Evolutionary conservation across 495 filamentous ascomycete species (phyloP).

Genomic region (Penicillium arizonense): DNA sequence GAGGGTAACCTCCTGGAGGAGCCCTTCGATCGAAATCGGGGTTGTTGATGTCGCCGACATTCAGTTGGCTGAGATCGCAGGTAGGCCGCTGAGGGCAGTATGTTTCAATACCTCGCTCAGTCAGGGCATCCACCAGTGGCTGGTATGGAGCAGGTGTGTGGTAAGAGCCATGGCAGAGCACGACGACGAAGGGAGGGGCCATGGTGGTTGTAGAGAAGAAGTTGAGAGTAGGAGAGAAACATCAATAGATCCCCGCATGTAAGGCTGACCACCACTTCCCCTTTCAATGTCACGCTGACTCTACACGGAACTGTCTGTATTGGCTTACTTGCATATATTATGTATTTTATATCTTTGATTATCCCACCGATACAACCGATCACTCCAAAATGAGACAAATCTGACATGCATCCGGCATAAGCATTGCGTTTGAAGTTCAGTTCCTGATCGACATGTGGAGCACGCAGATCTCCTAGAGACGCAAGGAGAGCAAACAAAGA

Average conservation of each 20-base stretch:
- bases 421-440: neutral
- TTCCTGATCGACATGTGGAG: neutral
- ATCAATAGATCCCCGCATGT: neutral
- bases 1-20: conserved; percentile 28
- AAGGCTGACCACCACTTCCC: neutral
- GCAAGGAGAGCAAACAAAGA: neutral
- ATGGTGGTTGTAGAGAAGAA: neutral
- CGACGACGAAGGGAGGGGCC: conserved; percentile 9
- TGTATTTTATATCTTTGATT: neutral
- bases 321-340: neutral
- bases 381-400: neutral
- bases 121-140: conserved; percentile 24
- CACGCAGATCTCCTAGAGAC: neutral
- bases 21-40: conserved; percentile 29
- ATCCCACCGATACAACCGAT: neutral
- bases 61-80: conserved; percentile 25
- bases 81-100: conserved; percentile 38
- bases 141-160: conserved; percentile 32
- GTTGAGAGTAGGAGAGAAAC: neutral
- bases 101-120: conserved; percentile 20
- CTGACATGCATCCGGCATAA: conserved; percentile 1
- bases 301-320: neutral
- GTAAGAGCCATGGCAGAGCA: conserved; percentile 36
- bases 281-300: too few relatives aligned
- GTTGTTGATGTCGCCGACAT: conserved; percentile 27